These are phyloP conservation scores for Corynespora cassiicola DNA, from an alignment of 2,329 filamentous ascomycete species.

Conservation along the genomic window DNA sequence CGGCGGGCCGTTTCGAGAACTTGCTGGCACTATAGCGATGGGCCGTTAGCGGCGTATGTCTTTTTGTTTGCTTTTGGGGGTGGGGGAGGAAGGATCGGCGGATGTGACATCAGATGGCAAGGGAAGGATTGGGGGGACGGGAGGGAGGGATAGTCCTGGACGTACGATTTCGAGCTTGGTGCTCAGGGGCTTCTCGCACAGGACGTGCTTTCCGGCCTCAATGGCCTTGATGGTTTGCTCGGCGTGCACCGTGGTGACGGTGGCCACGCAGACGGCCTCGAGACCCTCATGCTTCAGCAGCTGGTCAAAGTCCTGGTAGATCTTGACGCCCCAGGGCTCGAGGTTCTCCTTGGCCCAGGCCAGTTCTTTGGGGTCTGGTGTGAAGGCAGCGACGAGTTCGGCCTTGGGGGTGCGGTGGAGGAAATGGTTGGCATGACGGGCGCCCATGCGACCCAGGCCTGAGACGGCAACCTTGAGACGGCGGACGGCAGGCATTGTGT, in stretches of 20 bases:
- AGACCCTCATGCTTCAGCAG: slow-evolving; percentile 64
- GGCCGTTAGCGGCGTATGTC: slow-evolving; percentile 6
- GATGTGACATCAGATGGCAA: too few species aligned
- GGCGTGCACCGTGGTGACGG: slow-evolving; percentile 63
- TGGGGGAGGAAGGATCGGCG: too few species aligned
- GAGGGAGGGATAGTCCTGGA: too few species aligned
- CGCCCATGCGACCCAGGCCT: slow-evolving; percentile 59
- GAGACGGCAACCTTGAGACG: slow-evolving; percentile 54
- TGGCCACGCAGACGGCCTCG: slow-evolving; percentile 62
- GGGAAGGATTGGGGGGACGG: not conserved
- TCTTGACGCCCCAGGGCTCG: slow-evolving; percentile 57
- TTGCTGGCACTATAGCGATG: slow-evolving; percentile 58
- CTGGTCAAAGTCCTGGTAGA: slow-evolving; percentile 63
- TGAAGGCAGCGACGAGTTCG: slow-evolving; percentile 56
- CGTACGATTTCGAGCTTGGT: slow-evolving; percentile 66
- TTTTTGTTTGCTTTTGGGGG: not conserved
- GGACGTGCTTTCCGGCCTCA: slow-evolving; percentile 60
- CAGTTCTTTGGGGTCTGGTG: slow-evolving; percentile 49
- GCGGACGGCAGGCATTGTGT: slow-evolving; percentile 41
- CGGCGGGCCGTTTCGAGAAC: slow-evolving; percentile 64
- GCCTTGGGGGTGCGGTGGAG: slow-evolving; percentile 54
- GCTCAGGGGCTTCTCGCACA: slow-evolving; percentile 67
- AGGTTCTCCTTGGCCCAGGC: slow-evolving; percentile 60
- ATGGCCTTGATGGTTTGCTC: slow-evolving; percentile 65
- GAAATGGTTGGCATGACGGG: slow-evolving; percentile 56